phyloP scores from a whole-genome alignment of 129 eudicot genomes.

The Artemisia argyi region DNA sequence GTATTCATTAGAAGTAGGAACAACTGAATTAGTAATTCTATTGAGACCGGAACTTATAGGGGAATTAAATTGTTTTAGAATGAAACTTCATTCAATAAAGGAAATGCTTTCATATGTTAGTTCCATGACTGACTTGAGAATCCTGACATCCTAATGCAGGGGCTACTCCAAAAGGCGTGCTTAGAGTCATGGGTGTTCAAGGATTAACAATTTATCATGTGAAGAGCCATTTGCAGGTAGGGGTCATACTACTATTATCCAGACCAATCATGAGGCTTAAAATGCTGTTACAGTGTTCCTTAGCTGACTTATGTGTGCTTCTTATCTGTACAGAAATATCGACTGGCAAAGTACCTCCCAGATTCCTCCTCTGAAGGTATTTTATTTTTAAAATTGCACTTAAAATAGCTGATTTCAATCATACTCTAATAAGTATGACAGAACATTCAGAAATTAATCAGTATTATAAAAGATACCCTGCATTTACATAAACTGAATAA shows the following conservation, averaged over 20 bases:
- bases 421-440: background rate
- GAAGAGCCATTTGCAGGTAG: slow-evolving; percentile 69
- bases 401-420: background rate
- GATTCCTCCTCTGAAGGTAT: slow-evolving; percentile 72
- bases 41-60: no score
- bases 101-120: background rate
- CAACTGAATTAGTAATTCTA: background rate
- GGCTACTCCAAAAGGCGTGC: slow-evolving; percentile 71
- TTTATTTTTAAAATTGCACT: background rate
- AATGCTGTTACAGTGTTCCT: background rate
- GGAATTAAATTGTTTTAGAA: background rate
- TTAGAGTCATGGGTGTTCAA: slow-evolving; percentile 74
- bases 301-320: slow-evolving; percentile 13
- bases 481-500: background rate
- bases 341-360: slow-evolving; percentile 67
- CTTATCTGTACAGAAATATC: slow-evolving; percentile 47
- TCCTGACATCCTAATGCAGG: slow-evolving; percentile 32
- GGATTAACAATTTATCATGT: slow-evolving; percentile 73
- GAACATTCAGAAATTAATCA: background rate
- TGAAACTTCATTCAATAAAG: no score
- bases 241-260: background rate
- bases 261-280: background rate
- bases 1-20: slow-evolving; percentile 16
- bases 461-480: slow-evolving; percentile 1
- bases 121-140: slow-evolving; percentile 15